Conservation (phyloP, 495 filamentous ascomycete genomes). For the Hypoxylon rickii region DNA sequence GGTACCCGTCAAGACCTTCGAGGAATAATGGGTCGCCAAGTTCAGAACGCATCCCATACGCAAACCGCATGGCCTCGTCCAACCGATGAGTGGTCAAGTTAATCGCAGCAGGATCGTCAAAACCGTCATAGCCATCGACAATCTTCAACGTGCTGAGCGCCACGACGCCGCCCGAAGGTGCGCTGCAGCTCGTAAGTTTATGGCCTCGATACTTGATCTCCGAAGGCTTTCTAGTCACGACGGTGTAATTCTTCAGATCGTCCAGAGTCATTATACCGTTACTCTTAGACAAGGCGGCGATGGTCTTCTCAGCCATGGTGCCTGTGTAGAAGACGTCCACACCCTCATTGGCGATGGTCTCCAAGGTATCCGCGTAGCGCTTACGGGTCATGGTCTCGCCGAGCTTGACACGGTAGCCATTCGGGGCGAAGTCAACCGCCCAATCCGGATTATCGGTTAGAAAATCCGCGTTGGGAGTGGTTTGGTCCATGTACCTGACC, state of each 20-base stretch:
- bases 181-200: slow-evolving; percentile 65
- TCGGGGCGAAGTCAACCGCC: slow-evolving; percentile 82
- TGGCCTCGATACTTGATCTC: slow-evolving; percentile 71
- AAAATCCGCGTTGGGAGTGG: slow-evolving; percentile 21
- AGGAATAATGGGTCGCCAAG: slow-evolving; percentile 78
- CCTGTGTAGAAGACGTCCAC: slow-evolving; percentile 76
- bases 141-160: slow-evolving; percentile 71
- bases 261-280: slow-evolving; percentile 81
- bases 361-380: slow-evolving; percentile 75
- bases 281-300: slow-evolving; percentile 59
- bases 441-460: slow-evolving; percentile 67
- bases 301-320: slow-evolving; percentile 68
- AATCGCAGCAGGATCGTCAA: slow-evolving; percentile 56
- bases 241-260: slow-evolving; percentile 70
- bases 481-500: slow-evolving; percentile 61
- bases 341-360: slow-evolving; percentile 67
- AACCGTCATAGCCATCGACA: slow-evolving; percentile 64
- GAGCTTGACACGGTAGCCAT: slow-evolving; percentile 60
- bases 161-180: slow-evolving; percentile 70
- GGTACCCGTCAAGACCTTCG: slow-evolving; percentile 62
- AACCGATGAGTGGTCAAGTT: slow-evolving; percentile 75
- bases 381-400: slow-evolving; percentile 74
- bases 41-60: slow-evolving; percentile 67
- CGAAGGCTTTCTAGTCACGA: slow-evolving; percentile 62
- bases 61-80: slow-evolving; percentile 80